These are phyloP conservation scores for Apiospora arundinis DNA, from an alignment of 2,329 filamentous ascomycete genomes.

Conservation along the genomic window DNA sequence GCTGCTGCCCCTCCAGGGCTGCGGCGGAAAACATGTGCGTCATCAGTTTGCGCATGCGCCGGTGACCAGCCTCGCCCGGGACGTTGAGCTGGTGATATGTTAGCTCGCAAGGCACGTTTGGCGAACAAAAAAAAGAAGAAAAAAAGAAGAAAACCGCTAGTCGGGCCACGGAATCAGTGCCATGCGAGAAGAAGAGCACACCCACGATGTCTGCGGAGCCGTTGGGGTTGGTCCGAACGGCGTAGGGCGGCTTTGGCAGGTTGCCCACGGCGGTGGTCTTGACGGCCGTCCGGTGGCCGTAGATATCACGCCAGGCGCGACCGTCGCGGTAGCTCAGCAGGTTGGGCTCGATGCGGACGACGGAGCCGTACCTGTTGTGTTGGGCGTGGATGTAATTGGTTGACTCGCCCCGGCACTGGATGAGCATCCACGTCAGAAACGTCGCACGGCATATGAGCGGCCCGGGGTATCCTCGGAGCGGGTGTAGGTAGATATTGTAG, in stretches of 20 bases:
- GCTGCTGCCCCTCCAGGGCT: slow-evolving; percentile 32
- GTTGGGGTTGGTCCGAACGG: background rate
- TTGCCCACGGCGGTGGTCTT: background rate
- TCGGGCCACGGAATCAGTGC: too few species aligned
- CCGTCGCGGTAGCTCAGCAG: slow-evolving; percentile 48
- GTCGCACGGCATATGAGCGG: slow-evolving; percentile 20
- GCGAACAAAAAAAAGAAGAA: too few species aligned
- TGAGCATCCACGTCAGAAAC: background rate
- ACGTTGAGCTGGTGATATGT: background rate
- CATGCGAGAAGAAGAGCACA: too few species aligned
- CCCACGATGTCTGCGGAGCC: background rate
- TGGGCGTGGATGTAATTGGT: slow-evolving; percentile 1
- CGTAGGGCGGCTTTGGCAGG: slow-evolving; percentile 1
- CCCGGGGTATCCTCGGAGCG: slow-evolving; percentile 21
- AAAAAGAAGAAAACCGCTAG: too few species aligned
- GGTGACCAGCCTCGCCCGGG: background rate
- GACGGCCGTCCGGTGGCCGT: slow-evolving; percentile 42
- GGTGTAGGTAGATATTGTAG: slow-evolving; percentile 24
- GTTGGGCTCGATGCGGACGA: slow-evolving; percentile 25
- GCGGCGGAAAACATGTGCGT: slow-evolving; percentile 30
- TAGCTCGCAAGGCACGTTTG: background rate
- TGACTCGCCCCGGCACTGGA: background rate
- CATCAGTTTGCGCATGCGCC: slow-evolving; percentile 26
- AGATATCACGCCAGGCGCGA: slow-evolving; percentile 48
- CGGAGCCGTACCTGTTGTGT: slow-evolving; percentile 23